Percentiles rank a stretch among this genome's conserved stretches.
These are phyloP conservation scores for Saccharomycopsis lassenensis DNA, from an alignment of 805 yeast genomes.

Conservation along the genomic window DNA sequence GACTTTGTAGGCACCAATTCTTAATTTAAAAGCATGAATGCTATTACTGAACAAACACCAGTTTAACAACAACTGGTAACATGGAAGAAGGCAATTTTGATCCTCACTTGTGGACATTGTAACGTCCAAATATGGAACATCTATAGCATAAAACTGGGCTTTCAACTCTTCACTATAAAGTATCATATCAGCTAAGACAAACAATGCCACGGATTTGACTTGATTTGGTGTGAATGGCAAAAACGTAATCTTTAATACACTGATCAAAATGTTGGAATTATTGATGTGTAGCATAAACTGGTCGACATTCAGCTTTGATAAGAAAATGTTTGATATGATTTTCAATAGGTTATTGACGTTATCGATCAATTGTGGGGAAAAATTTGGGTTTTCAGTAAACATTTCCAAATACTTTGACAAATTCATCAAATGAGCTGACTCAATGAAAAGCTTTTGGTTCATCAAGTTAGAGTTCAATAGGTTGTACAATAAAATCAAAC, in stretches of 20 bases:
- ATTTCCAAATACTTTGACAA: constrained; percentile 10
- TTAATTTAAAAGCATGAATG: constrained; percentile 71
- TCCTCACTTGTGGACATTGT: constrained; percentile 31
- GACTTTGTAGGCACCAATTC: constrained; percentile 61
- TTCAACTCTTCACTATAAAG: constrained; percentile 59
- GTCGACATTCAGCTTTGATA: constrained; percentile 8
- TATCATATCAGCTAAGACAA: constrained; percentile 70
- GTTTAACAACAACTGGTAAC: constrained; percentile 58
- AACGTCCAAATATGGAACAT: constrained; percentile 88
- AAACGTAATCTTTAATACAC: constrained; percentile 61
- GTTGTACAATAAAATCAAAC: constrained; percentile 63
- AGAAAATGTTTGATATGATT: constrained; percentile 11
- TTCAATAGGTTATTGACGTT: constrained; percentile 9
- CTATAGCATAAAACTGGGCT: constrained; percentile 61
- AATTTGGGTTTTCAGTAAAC: background rate
- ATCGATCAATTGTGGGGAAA: constrained; percentile 4
- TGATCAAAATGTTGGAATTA: constrained; percentile 47
- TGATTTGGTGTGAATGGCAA: constrained; percentile 50
- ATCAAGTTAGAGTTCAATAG: constrained; percentile 74
- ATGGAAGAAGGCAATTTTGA: constrained; percentile 43
- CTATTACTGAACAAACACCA: constrained; percentile 79
- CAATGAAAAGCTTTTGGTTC: constrained; percentile 81
- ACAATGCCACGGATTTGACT: constrained; percentile 57
- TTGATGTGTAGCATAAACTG: constrained; percentile 5
- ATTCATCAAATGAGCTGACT: constrained; percentile 42